phyloP scores from a whole-genome alignment of 139 green algal genomes.

The Spirogloea muscicola region DNA sequence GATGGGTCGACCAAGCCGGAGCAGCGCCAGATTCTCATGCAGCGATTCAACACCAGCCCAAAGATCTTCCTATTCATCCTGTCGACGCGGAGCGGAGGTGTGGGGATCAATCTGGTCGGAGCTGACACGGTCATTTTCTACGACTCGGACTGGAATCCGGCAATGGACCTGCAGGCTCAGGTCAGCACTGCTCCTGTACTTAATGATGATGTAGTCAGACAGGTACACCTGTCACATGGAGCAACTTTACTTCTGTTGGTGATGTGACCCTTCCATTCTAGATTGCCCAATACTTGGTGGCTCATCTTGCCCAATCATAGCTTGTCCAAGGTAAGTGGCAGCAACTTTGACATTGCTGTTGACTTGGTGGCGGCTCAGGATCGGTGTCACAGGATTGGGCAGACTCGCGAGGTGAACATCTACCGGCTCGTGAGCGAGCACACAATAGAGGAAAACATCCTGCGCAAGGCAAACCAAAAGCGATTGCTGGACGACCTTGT shows the following conservation, averaged over 20 bases:
- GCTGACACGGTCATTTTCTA: conserved; percentile 99
- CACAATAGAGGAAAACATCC: conserved; percentile 98
- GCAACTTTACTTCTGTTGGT: no score
- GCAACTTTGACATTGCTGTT: no score
- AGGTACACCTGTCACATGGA: no score
- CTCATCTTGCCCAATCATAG: no score
- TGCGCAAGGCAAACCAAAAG: conserved; percentile 96
- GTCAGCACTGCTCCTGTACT: no score
- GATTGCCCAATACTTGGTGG: no score
- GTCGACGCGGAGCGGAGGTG: conserved; percentile 83
- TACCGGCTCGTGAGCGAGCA: conserved; percentile 86
- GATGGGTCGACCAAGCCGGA: conserved; percentile 95
- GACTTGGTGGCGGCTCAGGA: no score
- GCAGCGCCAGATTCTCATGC: conserved; percentile 85
- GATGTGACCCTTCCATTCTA: no score
- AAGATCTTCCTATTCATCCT: conserved; percentile 95
- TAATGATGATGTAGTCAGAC: no score
- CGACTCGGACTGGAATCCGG: conserved; percentile 94
- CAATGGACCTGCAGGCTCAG: conserved; percentile 82
- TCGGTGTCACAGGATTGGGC: conserved; percentile 92
- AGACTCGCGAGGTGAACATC: conserved; percentile 94
- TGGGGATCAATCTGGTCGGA: conserved; percentile 97
- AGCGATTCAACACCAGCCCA: conserved; percentile 84
- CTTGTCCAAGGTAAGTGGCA: no score
- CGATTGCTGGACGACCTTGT: conserved; percentile 90